Percentiles rank a stretch among this genome's conserved stretches.
Conservation (phyloP, 164 flowering plant genomes). For the Piper longum region DNA sequence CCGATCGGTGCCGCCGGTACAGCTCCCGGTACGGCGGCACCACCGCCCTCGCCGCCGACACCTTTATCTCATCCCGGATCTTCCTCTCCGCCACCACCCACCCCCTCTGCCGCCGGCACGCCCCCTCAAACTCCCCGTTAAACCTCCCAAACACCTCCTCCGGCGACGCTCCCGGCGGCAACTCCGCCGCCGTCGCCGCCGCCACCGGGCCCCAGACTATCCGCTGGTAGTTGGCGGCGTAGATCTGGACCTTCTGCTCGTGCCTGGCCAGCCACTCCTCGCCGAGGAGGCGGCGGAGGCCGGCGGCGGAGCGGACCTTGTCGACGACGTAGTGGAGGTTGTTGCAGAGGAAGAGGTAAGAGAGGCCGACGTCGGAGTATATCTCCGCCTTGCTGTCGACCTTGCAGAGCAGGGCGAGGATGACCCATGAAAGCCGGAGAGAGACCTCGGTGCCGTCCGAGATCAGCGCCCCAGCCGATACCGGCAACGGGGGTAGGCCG, state of each 20-base stretch:
- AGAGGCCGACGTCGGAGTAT: slow-evolving; percentile 33
- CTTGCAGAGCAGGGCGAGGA: slow-evolving; percentile 50
- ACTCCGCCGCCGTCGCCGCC: slow-evolving; percentile 20
- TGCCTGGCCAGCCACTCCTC: slow-evolving; percentile 42
- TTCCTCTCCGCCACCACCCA: slow-evolving; percentile 31
- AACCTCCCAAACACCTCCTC: slow-evolving; percentile 18
- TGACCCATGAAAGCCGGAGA: slow-evolving; percentile 36
- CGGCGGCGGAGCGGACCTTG: slow-evolving; percentile 24
- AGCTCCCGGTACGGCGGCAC: slow-evolving; percentile 30
- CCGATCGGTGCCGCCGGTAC: slow-evolving; percentile 17
- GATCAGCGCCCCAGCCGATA: slow-evolving; percentile 18
- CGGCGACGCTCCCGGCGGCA: slow-evolving; percentile 15
- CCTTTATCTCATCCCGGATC: slow-evolving; percentile 42
- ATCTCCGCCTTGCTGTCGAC: slow-evolving; percentile 43
- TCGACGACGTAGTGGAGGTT: slow-evolving; percentile 42
- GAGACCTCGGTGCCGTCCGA: slow-evolving; percentile 9
- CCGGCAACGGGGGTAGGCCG: slow-evolving; percentile 27
- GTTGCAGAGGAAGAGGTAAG: slow-evolving; percentile 56
- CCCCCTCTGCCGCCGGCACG: slow-evolving; percentile 27
- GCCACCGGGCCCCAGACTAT: slow-evolving; percentile 40
- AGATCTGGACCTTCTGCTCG: slow-evolving; percentile 30
- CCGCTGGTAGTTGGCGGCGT: slow-evolving; percentile 32
- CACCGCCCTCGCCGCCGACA: slow-evolving; percentile 26
- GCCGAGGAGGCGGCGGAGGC: slow-evolving; percentile 41
- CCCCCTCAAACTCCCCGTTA: slow-evolving; percentile 32